Evolutionary conservation across 2,329 filamentous ascomycete species (phyloP).

Genomic region (Pseudogymnoascus pannorum): DNA sequence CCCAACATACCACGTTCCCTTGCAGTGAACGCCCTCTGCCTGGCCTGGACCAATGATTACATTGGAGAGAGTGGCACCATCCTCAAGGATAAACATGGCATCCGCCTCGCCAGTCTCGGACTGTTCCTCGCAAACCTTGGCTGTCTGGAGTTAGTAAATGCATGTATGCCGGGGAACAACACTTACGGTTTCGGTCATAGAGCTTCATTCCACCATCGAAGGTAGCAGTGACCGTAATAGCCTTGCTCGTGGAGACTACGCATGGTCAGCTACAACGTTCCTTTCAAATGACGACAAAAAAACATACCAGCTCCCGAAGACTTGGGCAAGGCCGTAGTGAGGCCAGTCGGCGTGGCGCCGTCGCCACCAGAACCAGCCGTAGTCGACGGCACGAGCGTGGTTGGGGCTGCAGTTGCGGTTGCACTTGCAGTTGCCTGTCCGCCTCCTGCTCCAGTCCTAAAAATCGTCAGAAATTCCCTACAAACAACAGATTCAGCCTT

Average conservation of each 20-base stretch:
- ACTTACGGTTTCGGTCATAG: constrained; percentile 31
- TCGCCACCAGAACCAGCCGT: not conserved
- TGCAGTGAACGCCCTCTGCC: constrained; percentile 45
- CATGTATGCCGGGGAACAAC: not conserved
- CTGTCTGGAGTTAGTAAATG: not conserved
- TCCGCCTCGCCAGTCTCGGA: constrained; percentile 21
- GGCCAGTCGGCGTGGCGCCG: not conserved
- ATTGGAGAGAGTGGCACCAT: constrained; percentile 44
- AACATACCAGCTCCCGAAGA: not conserved
- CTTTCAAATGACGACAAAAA: not conserved
- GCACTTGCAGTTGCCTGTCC: not conserved
- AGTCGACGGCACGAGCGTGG: not conserved
- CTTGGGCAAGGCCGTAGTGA: not conserved
- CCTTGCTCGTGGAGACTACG: constrained; percentile 25
- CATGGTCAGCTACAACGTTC: not conserved
- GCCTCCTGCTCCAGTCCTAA: not conserved
- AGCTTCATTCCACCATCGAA: constrained; percentile 42
- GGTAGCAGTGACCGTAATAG: constrained; percentile 35
- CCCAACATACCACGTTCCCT: constrained; percentile 33
- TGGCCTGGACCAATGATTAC: constrained; percentile 46
- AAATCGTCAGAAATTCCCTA: not conserved
- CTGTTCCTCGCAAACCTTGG: not conserved
- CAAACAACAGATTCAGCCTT: not conserved
- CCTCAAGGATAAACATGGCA: constrained; percentile 45
- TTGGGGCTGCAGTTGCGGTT: no score